Conservation (phyloP, 2,329 filamentous ascomycete genomes). For the Falciphora oryzae region DNA sequence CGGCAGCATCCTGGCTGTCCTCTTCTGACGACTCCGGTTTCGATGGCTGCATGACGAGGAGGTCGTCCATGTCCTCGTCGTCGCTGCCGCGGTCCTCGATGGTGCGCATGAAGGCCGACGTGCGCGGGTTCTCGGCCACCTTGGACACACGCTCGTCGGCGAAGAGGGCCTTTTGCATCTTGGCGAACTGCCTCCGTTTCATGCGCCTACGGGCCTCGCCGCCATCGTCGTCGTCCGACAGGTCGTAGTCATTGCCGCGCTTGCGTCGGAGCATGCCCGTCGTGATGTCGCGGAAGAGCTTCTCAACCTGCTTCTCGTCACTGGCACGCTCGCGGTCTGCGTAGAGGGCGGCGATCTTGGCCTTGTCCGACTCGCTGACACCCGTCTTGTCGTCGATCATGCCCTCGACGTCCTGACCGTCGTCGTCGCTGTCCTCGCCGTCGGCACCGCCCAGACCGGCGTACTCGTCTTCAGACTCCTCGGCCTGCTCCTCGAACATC, state of each 20-base stretch:
- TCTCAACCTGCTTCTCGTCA: constrained; percentile 84
- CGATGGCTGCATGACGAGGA: constrained; percentile 48
- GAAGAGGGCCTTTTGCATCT: constrained; percentile 84
- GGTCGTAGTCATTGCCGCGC: constrained; percentile 72
- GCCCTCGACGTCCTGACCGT: constrained; percentile 66
- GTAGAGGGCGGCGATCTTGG: constrained; percentile 77
- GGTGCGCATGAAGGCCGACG: constrained; percentile 81
- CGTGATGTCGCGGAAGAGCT: constrained; percentile 88
- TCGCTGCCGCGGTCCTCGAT: constrained; percentile 77
- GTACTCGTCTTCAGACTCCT: constrained; percentile 98
- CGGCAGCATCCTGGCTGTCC: constrained; percentile 23
- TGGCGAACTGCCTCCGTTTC: constrained; percentile 83
- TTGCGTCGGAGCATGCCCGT: constrained; percentile 83
- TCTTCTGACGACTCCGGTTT: constrained; percentile 32
- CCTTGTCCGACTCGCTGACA: constrained; percentile 70
- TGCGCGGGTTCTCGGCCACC: constrained; percentile 83
- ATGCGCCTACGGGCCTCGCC: constrained; percentile 69
- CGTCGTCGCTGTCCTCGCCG: constrained; percentile 76
- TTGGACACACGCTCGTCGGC: constrained; percentile 86
- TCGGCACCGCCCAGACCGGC: constrained; percentile 86
- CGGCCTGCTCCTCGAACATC: constrained; percentile 87
- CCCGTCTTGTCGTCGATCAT: constrained; percentile 86
- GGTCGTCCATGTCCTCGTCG: constrained; percentile 61
- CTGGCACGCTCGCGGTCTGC: constrained; percentile 73
- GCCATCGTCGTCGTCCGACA: constrained; percentile 88